Evolutionary conservation across 352 stramenopile genomes (phyloP), one percentile per base, ranked within the genome.

Genomic region (Phytophthora melonis): DNA sequence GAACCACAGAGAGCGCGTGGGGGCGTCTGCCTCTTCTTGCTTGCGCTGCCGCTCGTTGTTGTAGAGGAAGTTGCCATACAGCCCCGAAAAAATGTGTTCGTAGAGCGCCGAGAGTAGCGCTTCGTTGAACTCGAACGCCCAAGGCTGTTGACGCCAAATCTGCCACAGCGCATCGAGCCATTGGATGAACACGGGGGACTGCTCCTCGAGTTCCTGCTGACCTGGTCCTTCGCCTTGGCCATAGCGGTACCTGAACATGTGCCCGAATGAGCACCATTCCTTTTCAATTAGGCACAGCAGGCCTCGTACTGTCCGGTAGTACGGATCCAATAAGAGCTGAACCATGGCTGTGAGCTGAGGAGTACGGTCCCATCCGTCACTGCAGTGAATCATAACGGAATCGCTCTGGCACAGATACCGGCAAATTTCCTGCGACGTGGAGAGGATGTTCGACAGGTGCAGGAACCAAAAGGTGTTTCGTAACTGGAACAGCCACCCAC

Each of bases 131-230:
- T 99, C 98, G 74, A 99, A 99, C 30, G 90, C 94, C 75, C 97
- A 96, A 9, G 98, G 94, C 70, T 98, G 98, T 71, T 99, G 97
- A 41, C 96, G 87, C 70, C 98, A 94, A 47, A 99, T 86, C 83
- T 99, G 98, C 87, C 96, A 99, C 43, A 99, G 89, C 50, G 94
- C 97, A 88, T 99, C 98, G 34, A 99, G 73, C 87, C 98, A 99
- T 81, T 99, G 98, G 23, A 99, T 77, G 80, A 99, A 99, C 30
- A 99, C 97, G 1, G 98, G 98, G 49, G 97, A 99, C 58, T 98
- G 90, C 76, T 99, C 95, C 67, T 99, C 96, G 32, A 99, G 89
- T 68, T 99, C 96, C 72, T 97, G 90, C 47, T 97, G 93, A 8
- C 93, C 92, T 5, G 93, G 94, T 13, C 90, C 86, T 80, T 99